Conservation (phyloP, 2,329 filamentous ascomycete genomes). For the Neopestalotiopsis rosae region DNA sequence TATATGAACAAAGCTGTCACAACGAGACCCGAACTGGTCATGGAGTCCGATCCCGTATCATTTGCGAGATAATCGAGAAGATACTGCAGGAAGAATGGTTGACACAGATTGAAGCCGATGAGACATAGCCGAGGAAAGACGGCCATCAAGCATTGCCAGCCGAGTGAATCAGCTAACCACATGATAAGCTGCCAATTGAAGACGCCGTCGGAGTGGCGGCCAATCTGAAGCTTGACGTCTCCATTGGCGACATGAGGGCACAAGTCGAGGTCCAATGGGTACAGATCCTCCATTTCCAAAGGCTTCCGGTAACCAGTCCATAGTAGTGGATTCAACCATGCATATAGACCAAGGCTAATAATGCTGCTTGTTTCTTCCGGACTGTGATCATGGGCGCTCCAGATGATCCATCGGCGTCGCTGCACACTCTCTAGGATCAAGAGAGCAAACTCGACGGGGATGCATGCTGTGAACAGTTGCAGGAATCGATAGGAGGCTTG, state of each 20-base stretch:
- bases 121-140: conserved; percentile 32
- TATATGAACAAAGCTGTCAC: conserved; percentile 47
- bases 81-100: conserved; percentile 39
- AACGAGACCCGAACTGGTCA: conserved; percentile 47
- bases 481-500: neutral
- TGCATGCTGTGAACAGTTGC: neutral
- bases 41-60: conserved; percentile 21
- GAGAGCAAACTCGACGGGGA: neutral
- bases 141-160: conserved; percentile 26
- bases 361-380: conserved; percentile 42
- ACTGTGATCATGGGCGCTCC: conserved; percentile 21
- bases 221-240: conserved; percentile 19
- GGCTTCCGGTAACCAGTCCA: conserved; percentile 39
- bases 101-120: conserved; percentile 38
- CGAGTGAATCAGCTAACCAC: conserved; percentile 21
- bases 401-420: neutral
- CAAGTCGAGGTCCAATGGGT: conserved; percentile 33
- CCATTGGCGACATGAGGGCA: conserved; percentile 22
- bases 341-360: conserved; percentile 39
- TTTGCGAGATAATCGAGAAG: conserved; percentile 37
- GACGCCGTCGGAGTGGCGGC: conserved; percentile 17
- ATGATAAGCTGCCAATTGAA: conserved; percentile 19
- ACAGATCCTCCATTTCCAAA: conserved; percentile 39
- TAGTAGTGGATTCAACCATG: conserved; percentile 42
- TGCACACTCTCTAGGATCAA: neutral